Evolutionary conservation across 306 rosid genomes (phyloP).

Genomic region (Acacia crassicarpa): DNA sequence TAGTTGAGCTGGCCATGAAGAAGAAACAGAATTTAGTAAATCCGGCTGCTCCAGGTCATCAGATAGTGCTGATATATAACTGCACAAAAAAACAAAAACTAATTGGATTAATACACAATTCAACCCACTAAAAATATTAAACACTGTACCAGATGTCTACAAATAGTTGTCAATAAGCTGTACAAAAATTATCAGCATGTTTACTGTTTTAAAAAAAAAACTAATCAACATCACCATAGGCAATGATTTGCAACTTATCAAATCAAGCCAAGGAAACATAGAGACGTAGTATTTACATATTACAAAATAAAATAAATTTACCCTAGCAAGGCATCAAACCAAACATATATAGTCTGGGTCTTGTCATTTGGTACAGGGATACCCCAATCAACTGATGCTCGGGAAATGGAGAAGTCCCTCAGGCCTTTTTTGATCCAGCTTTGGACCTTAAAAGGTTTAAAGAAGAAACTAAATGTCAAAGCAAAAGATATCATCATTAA

Average conservation of each 20-base stretch:
- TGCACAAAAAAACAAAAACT: constrained; percentile 32
- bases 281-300: constrained; percentile 6
- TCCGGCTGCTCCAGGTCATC: constrained; percentile 59
- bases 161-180: constrained; percentile 22
- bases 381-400: constrained; percentile 98
- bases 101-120: constrained; percentile 5
- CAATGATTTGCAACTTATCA: constrained; percentile 8
- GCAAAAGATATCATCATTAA: constrained; percentile 10
- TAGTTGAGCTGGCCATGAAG: constrained; percentile 88
- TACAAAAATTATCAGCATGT: constrained; percentile 25
- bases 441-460: constrained; percentile 73
- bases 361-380: constrained; percentile 89
- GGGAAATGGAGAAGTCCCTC: constrained; percentile 90
- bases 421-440: constrained; percentile 90
- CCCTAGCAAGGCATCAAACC: constrained; percentile 99
- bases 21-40: constrained; percentile 66
- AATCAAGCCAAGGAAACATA: constrained; percentile 5
- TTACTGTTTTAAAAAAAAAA: constrained; percentile 12
- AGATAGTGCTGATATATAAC: constrained; percentile 90
- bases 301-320: constrained; percentile 39
- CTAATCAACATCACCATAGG: not conserved
- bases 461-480: constrained; percentile 24
- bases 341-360: constrained; percentile 88
- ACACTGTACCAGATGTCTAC: constrained; percentile 15
- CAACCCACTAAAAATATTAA: constrained; percentile 6